Base-by-base conservation (phyloP, 768 basidiomycete species). In the Mycena chlorophos region DNA sequence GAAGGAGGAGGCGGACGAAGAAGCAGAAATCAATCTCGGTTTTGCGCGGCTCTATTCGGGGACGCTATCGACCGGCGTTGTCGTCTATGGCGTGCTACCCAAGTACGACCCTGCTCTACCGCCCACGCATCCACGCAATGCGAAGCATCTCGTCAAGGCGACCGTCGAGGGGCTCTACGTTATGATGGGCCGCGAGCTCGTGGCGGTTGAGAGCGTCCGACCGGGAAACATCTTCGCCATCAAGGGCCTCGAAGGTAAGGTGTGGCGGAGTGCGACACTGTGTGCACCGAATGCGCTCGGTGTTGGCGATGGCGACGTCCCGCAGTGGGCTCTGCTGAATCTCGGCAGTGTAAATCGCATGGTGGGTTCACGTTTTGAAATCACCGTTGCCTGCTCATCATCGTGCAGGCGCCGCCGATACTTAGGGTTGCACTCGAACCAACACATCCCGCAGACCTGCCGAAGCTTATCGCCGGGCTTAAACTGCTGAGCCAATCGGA, bases 111-210 rank as follows among this genome's bases (percentile, higher is more conserved):
- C 77, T 19, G 55, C 80, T 2, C 73, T 91, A 17, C 78, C 75
- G 3, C 86, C 90, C 0, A 73, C 73, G 12, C 86, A 94, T 64
- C 82, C 86, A 5, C 66, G 71, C 28, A 98, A 98, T 71, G 71
- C 69, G 14, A 83, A 82, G 57, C 81, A 89, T 65, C 62, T 94
- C 39, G 67, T 80, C 22, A 71, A 75, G 8, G 78, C 86, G 22
- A 77, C 75, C n/a, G 83, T 95, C 14, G 81, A 85, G 54, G 86
- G 84, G 5, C 71, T 99, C 49, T 99, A 98, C 70, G 82, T 89
- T 47, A 98, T 99, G 93, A 98, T 99, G 97, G 97, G 97, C 2
- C 76, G 92, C 39, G 95, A 98, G 66, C 78, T 99, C n/a, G 85
- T 91, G 0, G 78, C 87, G 0, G 91, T 96, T 2, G 78, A 89